Evolutionary conservation across 2,329 filamentous ascomycete species (phyloP).

Genomic region (Aspergillus sp.): DNA sequence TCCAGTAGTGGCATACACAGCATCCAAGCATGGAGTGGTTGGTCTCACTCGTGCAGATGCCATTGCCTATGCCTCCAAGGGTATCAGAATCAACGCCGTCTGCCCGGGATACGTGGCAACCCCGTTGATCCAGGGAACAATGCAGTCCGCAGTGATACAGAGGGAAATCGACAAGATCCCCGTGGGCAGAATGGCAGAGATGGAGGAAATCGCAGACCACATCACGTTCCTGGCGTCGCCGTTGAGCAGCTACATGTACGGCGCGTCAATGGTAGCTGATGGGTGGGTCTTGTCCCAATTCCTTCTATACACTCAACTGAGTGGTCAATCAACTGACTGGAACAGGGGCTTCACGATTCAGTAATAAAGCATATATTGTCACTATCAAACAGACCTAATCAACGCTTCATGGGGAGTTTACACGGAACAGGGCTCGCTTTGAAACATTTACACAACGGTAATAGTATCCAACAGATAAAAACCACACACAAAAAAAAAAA

Average conservation of each 20-base stretch:
- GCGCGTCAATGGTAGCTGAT: constrained; percentile 21
- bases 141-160: background rate
- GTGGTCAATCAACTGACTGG: background rate
- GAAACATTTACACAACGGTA: no score
- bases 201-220: constrained; percentile 55
- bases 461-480: no score
- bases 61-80: constrained; percentile 47
- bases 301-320: background rate
- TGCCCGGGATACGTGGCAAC: constrained; percentile 50
- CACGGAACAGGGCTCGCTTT: no score
- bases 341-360: background rate
- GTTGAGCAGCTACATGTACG: constrained; percentile 56
- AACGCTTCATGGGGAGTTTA: no score
- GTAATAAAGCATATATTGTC: background rate
- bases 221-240: constrained; percentile 53
- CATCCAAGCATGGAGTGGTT: constrained; percentile 34
- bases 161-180: constrained; percentile 47
- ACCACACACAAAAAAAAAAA: no score
- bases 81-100: constrained; percentile 62
- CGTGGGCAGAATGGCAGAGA: constrained; percentile 44
- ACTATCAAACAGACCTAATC: no score
- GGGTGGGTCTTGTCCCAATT: background rate
- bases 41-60: background rate
- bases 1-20: constrained; percentile 18
- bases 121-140: background rate